Evolutionary conservation across 225 moss, liverwort and hornwort species (phyloP).

Genomic region (Thuidium tamariscinum): DNA sequence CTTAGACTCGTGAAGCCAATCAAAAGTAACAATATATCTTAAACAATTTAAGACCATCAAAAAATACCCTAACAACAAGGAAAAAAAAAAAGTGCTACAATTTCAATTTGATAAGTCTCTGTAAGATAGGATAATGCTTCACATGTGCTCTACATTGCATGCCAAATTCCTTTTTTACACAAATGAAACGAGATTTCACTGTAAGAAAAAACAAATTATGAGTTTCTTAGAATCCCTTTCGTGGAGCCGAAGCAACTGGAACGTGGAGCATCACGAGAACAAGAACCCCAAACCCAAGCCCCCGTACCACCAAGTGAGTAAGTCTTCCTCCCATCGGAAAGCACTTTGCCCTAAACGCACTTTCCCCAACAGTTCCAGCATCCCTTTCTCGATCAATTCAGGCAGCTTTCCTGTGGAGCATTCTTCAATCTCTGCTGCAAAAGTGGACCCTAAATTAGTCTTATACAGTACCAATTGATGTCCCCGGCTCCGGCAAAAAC

Average conservation of each 20-base stretch:
- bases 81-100: accelerated
- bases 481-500: background rate
- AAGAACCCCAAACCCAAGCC: background rate
- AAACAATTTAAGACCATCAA: background rate
- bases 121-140: background rate
- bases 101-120: background rate
- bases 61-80: background rate
- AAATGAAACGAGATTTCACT: no score
- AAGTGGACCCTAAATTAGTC: background rate
- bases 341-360: background rate
- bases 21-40: no score
- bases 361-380: background rate
- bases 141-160: background rate
- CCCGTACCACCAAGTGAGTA: background rate
- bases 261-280: background rate
- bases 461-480: background rate
- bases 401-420: background rate
- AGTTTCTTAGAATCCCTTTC: background rate
- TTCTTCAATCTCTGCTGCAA: background rate
- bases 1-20: no score
- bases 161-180: no score
- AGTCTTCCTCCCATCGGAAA: background rate
- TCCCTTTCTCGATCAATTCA: background rate
- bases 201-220: no score
- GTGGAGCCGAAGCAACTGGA: no score